phyloP scores from a whole-genome alignment of 768 basidiomycete species.

The Coprinopsis cinerea region DNA sequence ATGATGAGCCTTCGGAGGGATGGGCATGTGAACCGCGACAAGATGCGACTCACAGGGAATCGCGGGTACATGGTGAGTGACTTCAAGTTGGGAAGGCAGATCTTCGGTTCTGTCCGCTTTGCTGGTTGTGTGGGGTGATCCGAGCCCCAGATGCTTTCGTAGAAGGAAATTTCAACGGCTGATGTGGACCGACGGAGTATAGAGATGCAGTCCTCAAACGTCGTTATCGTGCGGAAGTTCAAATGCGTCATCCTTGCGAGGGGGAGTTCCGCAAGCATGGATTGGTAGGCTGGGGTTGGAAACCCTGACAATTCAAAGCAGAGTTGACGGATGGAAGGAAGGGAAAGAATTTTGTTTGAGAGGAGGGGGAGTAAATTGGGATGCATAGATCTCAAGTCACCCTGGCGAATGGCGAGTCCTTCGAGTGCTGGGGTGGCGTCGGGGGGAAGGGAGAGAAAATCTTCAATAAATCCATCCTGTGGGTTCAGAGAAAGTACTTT shows the following conservation, averaged over 20 bases:
- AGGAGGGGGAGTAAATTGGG: neutral
- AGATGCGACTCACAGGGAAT: neutral
- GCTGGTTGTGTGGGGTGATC: too few relatives aligned
- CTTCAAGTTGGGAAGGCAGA: neutral
- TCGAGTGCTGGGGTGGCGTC: neutral
- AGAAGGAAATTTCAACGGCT: neutral
- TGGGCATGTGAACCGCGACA: neutral
- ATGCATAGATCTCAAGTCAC: neutral
- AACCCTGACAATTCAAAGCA: neutral
- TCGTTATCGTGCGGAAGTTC: neutral
- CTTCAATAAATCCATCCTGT: neutral
- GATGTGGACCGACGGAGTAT: neutral
- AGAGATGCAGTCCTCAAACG: neutral
- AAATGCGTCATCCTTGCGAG: neutral
- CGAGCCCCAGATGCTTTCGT: neutral
- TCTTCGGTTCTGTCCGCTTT: too few relatives aligned
- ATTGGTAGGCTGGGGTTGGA: neutral
- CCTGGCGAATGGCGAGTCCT: neutral
- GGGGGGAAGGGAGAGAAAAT: neutral
- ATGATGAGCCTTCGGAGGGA: neutral
- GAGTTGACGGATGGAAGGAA: neutral
- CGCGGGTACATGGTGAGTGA: neutral
- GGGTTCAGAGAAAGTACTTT: neutral
- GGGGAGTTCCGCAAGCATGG: neutral
- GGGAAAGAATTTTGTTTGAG: neutral